Percentiles rank a stretch among this genome's conserved stretches.
These are phyloP conservation scores for Capsicum chinense DNA, from an alignment of 257 asterid genomes.

Conservation along the genomic window DNA sequence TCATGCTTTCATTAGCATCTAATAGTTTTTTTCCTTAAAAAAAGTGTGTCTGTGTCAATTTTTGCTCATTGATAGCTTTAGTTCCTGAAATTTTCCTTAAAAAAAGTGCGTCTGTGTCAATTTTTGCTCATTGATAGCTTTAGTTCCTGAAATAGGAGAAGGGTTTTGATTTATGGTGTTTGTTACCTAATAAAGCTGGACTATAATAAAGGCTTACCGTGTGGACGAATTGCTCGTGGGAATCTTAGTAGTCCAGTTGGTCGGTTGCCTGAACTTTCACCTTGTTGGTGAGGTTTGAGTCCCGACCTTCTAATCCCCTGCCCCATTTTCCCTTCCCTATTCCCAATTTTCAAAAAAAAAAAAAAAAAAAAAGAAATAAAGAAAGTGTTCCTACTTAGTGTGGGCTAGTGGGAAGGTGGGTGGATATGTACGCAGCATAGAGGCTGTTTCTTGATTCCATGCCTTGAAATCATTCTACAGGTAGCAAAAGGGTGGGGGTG, in stretches of 20 bases:
- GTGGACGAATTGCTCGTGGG: not conserved
- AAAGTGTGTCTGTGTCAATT: not conserved
- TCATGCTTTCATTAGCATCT: not conserved
- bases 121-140: constrained; percentile 4
- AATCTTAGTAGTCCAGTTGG: not conserved
- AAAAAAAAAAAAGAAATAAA: not conserved
- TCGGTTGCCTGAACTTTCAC: not conserved
- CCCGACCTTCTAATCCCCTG: not conserved
- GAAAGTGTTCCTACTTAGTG: not conserved
- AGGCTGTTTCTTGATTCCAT: not conserved
- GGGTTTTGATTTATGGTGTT: not conserved
- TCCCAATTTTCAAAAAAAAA: not conserved
- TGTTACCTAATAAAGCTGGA: not conserved
- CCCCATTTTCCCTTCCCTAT: not conserved
- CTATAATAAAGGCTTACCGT: not conserved
- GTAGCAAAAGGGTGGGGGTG: not conserved
- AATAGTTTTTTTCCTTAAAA: not conserved
- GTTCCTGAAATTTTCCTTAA: not conserved
- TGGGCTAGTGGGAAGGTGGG: not conserved
- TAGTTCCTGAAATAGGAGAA: not conserved
- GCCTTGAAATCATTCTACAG: not conserved
- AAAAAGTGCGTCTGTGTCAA: not conserved
- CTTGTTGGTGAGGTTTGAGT: not conserved
- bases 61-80: not conserved
- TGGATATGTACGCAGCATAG: not conserved